Evolutionary conservation across 1,139 yeast species (phyloP), one percentile per base, ranked within the genome.

Genomic region (Hemisphaericaspora xylofermentans): DNA sequence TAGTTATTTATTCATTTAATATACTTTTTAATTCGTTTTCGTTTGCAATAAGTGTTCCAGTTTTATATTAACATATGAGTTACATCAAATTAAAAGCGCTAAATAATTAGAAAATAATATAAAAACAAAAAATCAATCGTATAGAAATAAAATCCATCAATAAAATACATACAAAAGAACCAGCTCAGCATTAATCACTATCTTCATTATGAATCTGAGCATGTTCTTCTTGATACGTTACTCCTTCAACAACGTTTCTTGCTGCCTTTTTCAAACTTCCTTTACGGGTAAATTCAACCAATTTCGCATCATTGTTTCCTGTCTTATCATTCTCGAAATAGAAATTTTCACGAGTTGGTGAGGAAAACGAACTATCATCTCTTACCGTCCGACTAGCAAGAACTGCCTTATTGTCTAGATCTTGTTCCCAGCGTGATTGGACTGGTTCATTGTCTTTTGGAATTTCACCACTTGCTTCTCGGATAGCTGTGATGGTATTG

Each of bases 201-300:
- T 65, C 68, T 35, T 55, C 60, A 43, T 66, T 58, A 38, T 63
- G 67, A 35, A 70, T 63, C 45, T 60, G 66, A 12, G 72, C 77
- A 13, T 61, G 51, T 45, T 68, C 64, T 15, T 68, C 75, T 16
- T 58, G 55, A 35, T 54, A 54, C 6, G 8, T 24, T 4, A 24
- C 27, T 32, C 53, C n/a, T n/a, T n/a, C 47, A 35, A 54, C 51
- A 41, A 59, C 57, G 22, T 66, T 65, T 39, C 61, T 58, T 4
- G 73, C 64, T 18, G 73, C 64, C 44, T 72, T 73, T 47, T 71
- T 60, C 51, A 66, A 61, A 53, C 77, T 67, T 24, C 74, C 75
- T 48, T 70, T 70, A 51, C 79, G 61, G 7, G 80, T 74, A 49
- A 78, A 77, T 42, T 77, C 77, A 37, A 78, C 80, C 45, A 78